phyloP scores from a whole-genome alignment of 2,329 filamentous ascomycete species.

The Dactylonectria estremocensis region DNA sequence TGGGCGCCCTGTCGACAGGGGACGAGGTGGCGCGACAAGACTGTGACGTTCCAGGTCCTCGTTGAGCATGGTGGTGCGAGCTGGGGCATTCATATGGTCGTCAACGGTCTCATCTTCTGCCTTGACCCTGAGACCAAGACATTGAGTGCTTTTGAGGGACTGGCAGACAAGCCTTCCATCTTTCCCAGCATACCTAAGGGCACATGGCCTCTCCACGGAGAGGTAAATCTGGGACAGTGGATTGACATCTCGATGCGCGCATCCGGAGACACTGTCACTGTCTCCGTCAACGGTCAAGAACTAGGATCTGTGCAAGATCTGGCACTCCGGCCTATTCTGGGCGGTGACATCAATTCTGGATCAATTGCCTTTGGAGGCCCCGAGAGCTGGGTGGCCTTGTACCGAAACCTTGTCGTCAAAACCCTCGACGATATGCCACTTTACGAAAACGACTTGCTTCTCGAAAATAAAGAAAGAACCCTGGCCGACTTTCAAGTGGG shows the following conservation, averaged over 20 bases:
- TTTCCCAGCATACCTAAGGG: neutral
- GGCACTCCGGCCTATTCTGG: neutral
- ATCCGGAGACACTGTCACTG: neutral
- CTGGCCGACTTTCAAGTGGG: conserved; percentile 8
- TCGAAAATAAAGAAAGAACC: neutral
- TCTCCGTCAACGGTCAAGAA: neutral
- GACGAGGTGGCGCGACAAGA: conserved; percentile 2
- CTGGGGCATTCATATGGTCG: conserved; percentile 6
- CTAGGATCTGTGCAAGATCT: neutral
- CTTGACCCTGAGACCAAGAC: neutral
- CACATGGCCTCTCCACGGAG: neutral
- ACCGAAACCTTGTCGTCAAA: neutral
- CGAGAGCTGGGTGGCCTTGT: neutral
- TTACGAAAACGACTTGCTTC: neutral
- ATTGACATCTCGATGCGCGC: neutral
- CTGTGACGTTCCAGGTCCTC: neutral
- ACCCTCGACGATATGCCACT: neutral
- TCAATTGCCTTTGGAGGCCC: conserved; percentile 6
- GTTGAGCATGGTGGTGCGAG: conserved; percentile 4
- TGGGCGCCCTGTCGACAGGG: conserved; percentile 14
- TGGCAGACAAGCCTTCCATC: neutral
- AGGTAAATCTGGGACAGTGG: neutral
- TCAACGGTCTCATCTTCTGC: conserved; percentile 16
- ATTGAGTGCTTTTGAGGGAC: neutral
- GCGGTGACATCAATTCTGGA: neutral